These are phyloP conservation scores for Lepidium sativum DNA, from an alignment of 345 rosid species.

Conservation along the genomic window DNA sequence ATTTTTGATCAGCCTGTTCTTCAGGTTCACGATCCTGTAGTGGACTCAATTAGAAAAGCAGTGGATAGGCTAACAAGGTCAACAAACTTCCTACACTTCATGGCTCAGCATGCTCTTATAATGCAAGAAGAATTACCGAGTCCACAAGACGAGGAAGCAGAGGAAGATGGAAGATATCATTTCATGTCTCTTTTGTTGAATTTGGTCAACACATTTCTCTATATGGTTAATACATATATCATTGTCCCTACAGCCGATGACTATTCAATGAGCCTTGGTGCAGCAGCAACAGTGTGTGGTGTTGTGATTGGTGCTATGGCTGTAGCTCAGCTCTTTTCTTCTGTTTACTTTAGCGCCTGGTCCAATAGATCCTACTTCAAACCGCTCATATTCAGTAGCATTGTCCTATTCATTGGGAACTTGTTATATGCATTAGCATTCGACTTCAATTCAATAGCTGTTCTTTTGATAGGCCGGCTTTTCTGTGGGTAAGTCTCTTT, in stretches of 20 bases:
- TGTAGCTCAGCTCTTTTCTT: slow-evolving; percentile 89
- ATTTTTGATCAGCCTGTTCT: slow-evolving; percentile 83
- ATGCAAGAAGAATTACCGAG: slow-evolving; percentile 87
- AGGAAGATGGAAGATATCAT: slow-evolving; percentile 63
- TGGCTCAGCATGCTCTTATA: slow-evolving; percentile 92
- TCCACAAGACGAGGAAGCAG: slow-evolving; percentile 59
- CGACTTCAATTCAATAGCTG: slow-evolving; percentile 53
- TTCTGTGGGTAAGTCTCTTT: slow-evolving; percentile 73
- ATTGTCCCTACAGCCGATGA: slow-evolving; percentile 95
- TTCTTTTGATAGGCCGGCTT: slow-evolving; percentile 78
- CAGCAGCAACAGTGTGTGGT: slow-evolving; percentile 97
- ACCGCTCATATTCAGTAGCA: slow-evolving; percentile 88
- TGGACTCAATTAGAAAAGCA: slow-evolving; percentile 73
- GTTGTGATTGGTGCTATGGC: slow-evolving; percentile 97
- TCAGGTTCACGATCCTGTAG: slow-evolving; percentile 80
- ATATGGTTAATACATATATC: slow-evolving; percentile 91
- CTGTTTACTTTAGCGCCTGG: slow-evolving; percentile 50
- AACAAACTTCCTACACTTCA: slow-evolving; percentile 76
- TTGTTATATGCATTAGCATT: slow-evolving; percentile 79
- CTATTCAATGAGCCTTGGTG: slow-evolving; percentile 82
- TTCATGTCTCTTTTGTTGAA: slow-evolving; percentile 85
- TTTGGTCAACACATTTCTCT: slow-evolving; percentile 74
- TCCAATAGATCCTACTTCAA: slow-evolving; percentile 77
- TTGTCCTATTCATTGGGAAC: slow-evolving; percentile 76
- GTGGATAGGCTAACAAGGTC: slow-evolving; percentile 81